A percentile compares a stretch with the other conserved stretches of the same genome.
Evolutionary conservation across 192 early-diverging fungal species (phyloP).

Genomic region (Ambispora gerdemannii): DNA sequence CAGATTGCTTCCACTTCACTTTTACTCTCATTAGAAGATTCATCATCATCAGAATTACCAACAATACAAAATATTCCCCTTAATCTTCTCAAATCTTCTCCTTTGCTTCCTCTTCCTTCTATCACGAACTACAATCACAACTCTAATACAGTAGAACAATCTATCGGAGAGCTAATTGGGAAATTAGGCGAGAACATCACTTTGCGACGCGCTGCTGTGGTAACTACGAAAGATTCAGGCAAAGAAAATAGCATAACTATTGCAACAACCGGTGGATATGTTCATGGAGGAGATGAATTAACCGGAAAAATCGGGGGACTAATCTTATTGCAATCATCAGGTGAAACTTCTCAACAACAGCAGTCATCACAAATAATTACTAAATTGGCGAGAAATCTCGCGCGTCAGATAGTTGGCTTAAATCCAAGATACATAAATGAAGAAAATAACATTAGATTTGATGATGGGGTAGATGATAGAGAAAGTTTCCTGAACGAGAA

Average conservation of each 20-base stretch:
- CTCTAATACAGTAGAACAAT: slow-evolving; percentile 53
- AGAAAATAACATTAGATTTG: slow-evolving; percentile 37
- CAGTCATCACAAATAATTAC: slow-evolving; percentile 39
- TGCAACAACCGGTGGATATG: slow-evolving; percentile 60
- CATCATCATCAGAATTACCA: slow-evolving; percentile 12
- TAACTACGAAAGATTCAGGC: slow-evolving; percentile 33
- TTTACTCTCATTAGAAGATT: slow-evolving; percentile 36
- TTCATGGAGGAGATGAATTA: slow-evolving; percentile 64
- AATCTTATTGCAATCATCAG: slow-evolving; percentile 55
- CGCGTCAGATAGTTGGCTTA: slow-evolving; percentile 87
- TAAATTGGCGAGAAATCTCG: slow-evolving; percentile 67
- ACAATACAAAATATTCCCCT: slow-evolving; percentile 42
- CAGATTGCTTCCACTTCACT: slow-evolving; percentile 57
- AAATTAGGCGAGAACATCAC: slow-evolving; percentile 89
- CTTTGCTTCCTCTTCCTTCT: slow-evolving; percentile 53
- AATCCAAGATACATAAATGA: slow-evolving; percentile 58
- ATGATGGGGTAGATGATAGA: slow-evolving; percentile 43
- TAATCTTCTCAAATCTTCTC: slow-evolving; percentile 41
- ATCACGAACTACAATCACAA: slow-evolving; percentile 14
- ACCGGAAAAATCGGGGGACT: slow-evolving; percentile 81
- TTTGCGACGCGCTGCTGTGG: slow-evolving; percentile 64
- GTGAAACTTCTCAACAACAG: slow-evolving; percentile 21
- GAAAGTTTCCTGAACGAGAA: slow-evolving; percentile 47
- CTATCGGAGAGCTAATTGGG: slow-evolving; percentile 73
- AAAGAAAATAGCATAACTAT: slow-evolving; percentile 29